Evolutionary conservation across 331 rosid species (phyloP), one percentile per base, ranked within the genome.

Genomic region (Rhamnella rubrinervis): DNA sequence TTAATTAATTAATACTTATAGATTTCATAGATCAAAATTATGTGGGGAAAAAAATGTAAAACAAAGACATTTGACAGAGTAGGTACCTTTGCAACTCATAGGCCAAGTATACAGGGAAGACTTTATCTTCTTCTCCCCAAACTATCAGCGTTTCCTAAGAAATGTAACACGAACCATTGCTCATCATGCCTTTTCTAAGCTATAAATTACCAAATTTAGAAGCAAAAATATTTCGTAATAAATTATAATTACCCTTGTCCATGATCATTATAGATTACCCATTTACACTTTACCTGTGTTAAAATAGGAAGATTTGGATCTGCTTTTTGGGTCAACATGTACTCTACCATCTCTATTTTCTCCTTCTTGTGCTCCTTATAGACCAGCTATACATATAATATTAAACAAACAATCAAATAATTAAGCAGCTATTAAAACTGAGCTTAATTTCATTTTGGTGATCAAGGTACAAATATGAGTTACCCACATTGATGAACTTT

Each of bases 61-160:
- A 1, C 9, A 53, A 21, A 21, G 20, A 26, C 8, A 21, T 18
- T 53, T 53, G 25, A 53, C 5, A 31, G 35, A 31, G 35, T 53
- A 8, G 11, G 8, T 63, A 80, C 79, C 83, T 80, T 8, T 80
- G 72, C 80, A 84, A 38, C 49, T 74, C 70, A 66, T 77, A 72
- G 28, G 70, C 75, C 31, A 31, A 57, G 64, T 7, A 26, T 19
- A 84, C 15, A 8, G 83, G 85, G 49, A 83, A 80, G 41, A 80
- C 59, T 1, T 28, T 18, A 55, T 84, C 85, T 65, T 74, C 66
- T 61, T 84, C 81, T 23, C 88, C 88, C 81, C 88, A 77, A 35
- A 80, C 40, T 52, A 84, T 59, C 49, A 80, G 76, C 9, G 83
- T 74, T 67, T 77, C 81, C 85, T 57, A 57, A 7, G 28, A 31